phyloP scores from a whole-genome alignment of 805 yeast species.

The Candida namnaoensis region DNA sequence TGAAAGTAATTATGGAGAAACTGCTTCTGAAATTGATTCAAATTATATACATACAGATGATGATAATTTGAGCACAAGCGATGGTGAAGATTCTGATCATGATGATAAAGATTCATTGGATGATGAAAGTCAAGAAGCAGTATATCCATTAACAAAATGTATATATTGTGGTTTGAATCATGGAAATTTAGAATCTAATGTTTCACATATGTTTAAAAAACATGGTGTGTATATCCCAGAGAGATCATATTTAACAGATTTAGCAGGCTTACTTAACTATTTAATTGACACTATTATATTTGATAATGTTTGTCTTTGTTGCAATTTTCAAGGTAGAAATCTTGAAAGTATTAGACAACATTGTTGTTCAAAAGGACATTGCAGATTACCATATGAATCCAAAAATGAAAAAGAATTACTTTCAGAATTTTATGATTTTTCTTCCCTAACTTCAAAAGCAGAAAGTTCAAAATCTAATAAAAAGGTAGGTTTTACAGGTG shows the following conservation, averaged over 20 bases:
- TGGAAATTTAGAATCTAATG: conserved; percentile 45
- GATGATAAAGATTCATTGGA: conserved; percentile 11
- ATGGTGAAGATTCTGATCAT: too few species aligned
- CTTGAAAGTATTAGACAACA: conserved; percentile 87
- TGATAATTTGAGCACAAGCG: too few species aligned
- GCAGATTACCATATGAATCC: conserved; percentile 80
- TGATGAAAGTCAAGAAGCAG: conserved; percentile 18
- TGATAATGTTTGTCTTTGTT: conserved; percentile 77
- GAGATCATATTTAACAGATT: conserved; percentile 53
- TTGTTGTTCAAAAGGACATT: conserved; percentile 77
- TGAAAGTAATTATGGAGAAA: conserved; percentile 27
- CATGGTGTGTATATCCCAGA: conserved; percentile 93
- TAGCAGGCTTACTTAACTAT: conserved; percentile 64
- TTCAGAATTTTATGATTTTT: conserved; percentile 78
- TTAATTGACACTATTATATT: conserved; percentile 74
- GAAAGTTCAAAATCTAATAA: conserved; percentile 18
- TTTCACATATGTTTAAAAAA: conserved; percentile 65
- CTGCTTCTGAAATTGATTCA: conserved; percentile 43
- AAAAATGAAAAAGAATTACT: conserved; percentile 70
- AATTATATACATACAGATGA: conserved; percentile 18
- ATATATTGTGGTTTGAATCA: conserved; percentile 50
- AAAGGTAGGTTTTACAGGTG: conserved; percentile 20
- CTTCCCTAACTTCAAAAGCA: conserved; percentile 45
- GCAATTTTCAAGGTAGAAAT: conserved; percentile 77
- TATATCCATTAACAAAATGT: conserved; percentile 39